Base-by-base conservation (phyloP, 805 yeast genomes). In the Metschnikowia lochheadii region DNA sequence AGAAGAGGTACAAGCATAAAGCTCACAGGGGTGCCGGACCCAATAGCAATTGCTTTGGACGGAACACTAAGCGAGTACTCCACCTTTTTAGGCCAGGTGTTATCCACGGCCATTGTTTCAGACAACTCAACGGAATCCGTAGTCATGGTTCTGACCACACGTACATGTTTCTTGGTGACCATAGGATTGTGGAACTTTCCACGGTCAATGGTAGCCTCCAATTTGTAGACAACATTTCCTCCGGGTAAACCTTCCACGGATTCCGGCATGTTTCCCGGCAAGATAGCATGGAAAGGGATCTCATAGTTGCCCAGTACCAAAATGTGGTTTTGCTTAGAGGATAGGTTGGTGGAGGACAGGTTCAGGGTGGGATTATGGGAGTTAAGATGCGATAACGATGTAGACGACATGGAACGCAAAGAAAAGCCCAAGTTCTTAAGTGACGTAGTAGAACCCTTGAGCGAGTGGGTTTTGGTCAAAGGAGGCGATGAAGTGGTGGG, bases 61-160 rank as follows among this genome's bases (percentile, higher is more conserved):
- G 98, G 97, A 5, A 88, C 83, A 48, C 88, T 85, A 52, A 94
- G 82, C 2, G 89, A 80, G 65, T 92, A 92, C 62, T 92, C 97
- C 32, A 92, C 89, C 64, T 94, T 94, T 42, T 83, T 74, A 2
- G 98, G 97, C 98, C 98, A 92, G 1, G 91, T 84, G 64, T 92
- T 92, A 63, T 90, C 96, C 32, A 92, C 95, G 0, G 96, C 88
- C 59, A 91, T 87, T 0, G 98, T 89, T 66, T 92, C 97, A 0
- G 95, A 79, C 21, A 90, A 73, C 60, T 94, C 98, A 3, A 87
- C 79, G 1, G 95, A 80, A 65, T 92, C 98, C 0, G 96, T 80
- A 1, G 96, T 83, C 52, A 92, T 70, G 0, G 98, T 92, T 60
- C 99, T 78, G 10, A 94, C 81, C 8, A 94, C 83, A 53, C 96